Base-by-base conservation (phyloP, 2,329 filamentous ascomycete genomes). In the Paecilomyces formosus region DNA sequence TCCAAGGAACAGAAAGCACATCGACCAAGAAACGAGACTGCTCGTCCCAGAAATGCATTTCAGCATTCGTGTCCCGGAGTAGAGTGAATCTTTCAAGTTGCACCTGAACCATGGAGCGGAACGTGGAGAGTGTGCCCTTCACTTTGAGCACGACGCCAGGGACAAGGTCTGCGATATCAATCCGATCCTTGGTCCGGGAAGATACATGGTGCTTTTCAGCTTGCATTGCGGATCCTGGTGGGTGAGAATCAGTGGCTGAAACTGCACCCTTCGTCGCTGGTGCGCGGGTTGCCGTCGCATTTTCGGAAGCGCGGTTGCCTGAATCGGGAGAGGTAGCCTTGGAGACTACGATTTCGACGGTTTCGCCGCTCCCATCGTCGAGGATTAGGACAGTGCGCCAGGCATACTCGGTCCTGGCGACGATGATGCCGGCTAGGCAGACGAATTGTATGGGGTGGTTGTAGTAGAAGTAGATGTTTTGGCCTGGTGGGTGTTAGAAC, bases 401-500 rank as follows among this genome's bases (percentile, higher is more conserved):
- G 2, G 79, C 77, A 56, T 84, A 75, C 57, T 85, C 83, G 39
- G 81, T 77, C 57, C 82, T 72, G 57, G 83, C 82, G 57, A 92
- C 85, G 22, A 93, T 81, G 8, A 91, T 73, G 30, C 90, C 90
- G 7, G 85, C 81, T 31, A 92, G 72, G 61, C 87, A 85, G 56
- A 89, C 83, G 83, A 87, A 92, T 80, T 85, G 85, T 65, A 93
- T 85, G 0, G 89, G 89, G 64, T 92, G 85, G 71, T 92, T 92
- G 55, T 80, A 73, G 74, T 86, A 81, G 72, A 92, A 91, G 72
- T 81, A 84, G 45, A 84, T 73, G 54, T 79, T 75, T 67, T 84
- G 82, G 52, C 79, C 82, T 45, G 84, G 13, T 31, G 30, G 1
- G 53, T 50, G 50, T n/a, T 30, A 39, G 28, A 26, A 26, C 24